Evolutionary conservation across 2,329 filamentous ascomycete species (phyloP), one percentile per base, ranked within the genome.

Genomic region (Xylaria sp.): DNA sequence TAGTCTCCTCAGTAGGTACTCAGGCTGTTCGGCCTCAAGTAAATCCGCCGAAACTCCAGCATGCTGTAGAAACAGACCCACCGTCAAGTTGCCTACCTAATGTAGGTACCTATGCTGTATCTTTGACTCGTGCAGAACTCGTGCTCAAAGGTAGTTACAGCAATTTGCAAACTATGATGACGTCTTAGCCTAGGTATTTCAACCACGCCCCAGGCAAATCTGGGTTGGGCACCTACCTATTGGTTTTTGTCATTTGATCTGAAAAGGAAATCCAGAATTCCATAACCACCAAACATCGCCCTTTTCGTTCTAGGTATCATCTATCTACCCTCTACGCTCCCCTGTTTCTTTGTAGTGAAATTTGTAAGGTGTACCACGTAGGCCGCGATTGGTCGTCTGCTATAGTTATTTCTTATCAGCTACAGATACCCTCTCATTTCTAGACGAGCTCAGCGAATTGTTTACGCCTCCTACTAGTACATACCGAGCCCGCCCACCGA

Each of bases 161-260:
- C 42, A 54, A 54, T 32, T 8, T 32, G 27, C 4, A 54, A 14
- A 19, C 27, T 32, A 39, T 45, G 30, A 59, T 59, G 51, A 59
- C 64, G 54, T 61, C 59, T 63, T 62, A 54, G 64, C 32, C 64
- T 55, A n/a, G n/a, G n/a, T n/a, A n/a, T 27, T 53, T 34, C 9
- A 19, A 50, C 53, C 42, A 12, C 4, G n/a, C 39, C 42, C n/a
- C 17, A 54, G 36, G n/a, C 32, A 45, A 47, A 45, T 51, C 27
- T 36, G 30, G 32, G 53, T 27, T 27, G 24, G 24, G 24, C 4
- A 27, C 24, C 24, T 27, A 51, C 30, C 34, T 7, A 36, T 36
- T 6, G 8, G 34, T 36, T 7, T 36, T 36, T 36, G 34, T 36
- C 34, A 8, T 36, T 27, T 27, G 24, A 27, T 27, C 24, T 27